phyloP scores from a whole-genome alignment of 768 basidiomycete genomes.

The Vararia minispora region DNA sequence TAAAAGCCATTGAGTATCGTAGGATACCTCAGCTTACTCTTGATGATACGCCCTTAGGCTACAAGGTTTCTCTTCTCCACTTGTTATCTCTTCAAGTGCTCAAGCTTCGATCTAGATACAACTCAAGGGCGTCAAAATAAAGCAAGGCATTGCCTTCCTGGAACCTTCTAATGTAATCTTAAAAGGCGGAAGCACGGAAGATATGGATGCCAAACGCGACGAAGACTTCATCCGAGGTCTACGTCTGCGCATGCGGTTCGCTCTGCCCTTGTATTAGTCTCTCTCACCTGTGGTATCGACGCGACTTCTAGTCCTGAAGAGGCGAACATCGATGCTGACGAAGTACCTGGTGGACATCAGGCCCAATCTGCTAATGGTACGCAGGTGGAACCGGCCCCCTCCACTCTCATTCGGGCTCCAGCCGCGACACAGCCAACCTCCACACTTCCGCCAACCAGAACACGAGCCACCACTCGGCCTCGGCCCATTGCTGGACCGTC shows the following conservation, averaged over 20 bases:
- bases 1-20: slow-evolving; percentile 75
- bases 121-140: slow-evolving; percentile 56
- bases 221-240: slow-evolving; percentile 52
- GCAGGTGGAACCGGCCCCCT: no score
- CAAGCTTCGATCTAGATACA: slow-evolving; percentile 39
- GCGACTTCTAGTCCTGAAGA: no score
- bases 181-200: slow-evolving; percentile 51
- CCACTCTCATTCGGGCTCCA: no score
- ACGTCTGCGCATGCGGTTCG: slow-evolving; percentile 58
- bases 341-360: no score
- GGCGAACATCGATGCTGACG: no score
- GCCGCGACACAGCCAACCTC: no score
- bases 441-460: no score
- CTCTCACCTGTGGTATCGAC: no score
- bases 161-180: slow-evolving; percentile 55
- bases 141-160: slow-evolving; percentile 65
- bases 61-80: slow-evolving; percentile 42
- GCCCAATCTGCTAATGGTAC: no score
- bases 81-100: background rate
- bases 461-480: no score
- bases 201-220: slow-evolving; percentile 49
- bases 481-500: no score
- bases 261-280: no score
- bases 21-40: slow-evolving; percentile 53
- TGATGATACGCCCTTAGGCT: slow-evolving; percentile 71